Percentiles rank a stretch among this genome's conserved stretches.
Evolutionary conservation across 495 filamentous ascomycete genomes (phyloP).

Genomic region (Baudoinia panamericana): DNA sequence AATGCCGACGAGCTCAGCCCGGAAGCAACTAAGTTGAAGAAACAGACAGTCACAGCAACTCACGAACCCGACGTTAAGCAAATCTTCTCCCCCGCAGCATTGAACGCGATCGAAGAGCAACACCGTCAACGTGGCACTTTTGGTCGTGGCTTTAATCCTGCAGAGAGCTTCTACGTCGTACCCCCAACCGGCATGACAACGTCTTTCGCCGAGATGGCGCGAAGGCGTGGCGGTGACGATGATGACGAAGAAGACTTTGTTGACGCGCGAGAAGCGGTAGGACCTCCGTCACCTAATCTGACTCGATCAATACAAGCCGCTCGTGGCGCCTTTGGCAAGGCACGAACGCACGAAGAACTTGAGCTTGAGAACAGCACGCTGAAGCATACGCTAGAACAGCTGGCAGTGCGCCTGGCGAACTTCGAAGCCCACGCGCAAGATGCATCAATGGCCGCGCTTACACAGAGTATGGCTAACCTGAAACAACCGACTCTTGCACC

Average conservation of each 20-base stretch:
- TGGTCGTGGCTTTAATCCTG: slow-evolving; percentile 35
- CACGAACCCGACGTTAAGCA: slow-evolving; percentile 61
- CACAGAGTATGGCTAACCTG: slow-evolving; percentile 54
- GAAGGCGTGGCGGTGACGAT: slow-evolving; percentile 38
- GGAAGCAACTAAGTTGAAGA: background rate
- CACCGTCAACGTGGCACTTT: slow-evolving; percentile 19
- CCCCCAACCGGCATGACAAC: slow-evolving; percentile 78
- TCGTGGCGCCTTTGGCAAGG: slow-evolving; percentile 23
- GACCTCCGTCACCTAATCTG: slow-evolving; percentile 23
- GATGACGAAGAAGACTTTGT: slow-evolving; percentile 67
- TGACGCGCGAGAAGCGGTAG: slow-evolving; percentile 61
- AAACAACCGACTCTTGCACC: slow-evolving; percentile 31
- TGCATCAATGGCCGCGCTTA: slow-evolving; percentile 57
- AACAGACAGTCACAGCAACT: slow-evolving; percentile 22
- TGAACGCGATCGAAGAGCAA: slow-evolving; percentile 52
- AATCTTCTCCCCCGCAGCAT: slow-evolving; percentile 66
- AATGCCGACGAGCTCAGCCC: slow-evolving; percentile 36
- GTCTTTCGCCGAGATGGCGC: slow-evolving; percentile 71
- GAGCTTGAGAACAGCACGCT: slow-evolving; percentile 67
- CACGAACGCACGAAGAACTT: slow-evolving; percentile 63
- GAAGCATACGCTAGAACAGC: slow-evolving; percentile 58
- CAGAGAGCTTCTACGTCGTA: slow-evolving; percentile 90
- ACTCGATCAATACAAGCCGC: slow-evolving; percentile 5
- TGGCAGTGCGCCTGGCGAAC: slow-evolving; percentile 64
- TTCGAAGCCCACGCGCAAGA: slow-evolving; percentile 85